These are phyloP conservation scores for Tephrocybe sp. DNA, from an alignment of 768 basidiomycete species.

Conservation along the genomic window DNA sequence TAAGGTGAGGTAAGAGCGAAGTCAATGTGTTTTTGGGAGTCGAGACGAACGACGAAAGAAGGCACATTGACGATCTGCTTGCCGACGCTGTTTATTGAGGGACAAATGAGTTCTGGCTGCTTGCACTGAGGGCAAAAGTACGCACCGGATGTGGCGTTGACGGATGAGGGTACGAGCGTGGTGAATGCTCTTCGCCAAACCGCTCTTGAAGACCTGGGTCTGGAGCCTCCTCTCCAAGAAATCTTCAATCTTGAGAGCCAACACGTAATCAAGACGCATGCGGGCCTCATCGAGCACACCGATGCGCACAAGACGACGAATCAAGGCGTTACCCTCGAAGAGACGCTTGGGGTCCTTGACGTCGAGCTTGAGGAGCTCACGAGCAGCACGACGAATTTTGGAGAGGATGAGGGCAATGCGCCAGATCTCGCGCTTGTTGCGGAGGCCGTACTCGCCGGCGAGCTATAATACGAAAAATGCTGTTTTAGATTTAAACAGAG, in stretches of 20 bases:
- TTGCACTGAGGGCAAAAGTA: conserved; percentile 8
- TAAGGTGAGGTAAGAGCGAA: conserved; percentile 96
- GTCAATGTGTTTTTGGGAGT: conserved; percentile 99
- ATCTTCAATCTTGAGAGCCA: conserved; percentile 98
- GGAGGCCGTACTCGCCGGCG: conserved; percentile 99
- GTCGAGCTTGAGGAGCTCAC: conserved; percentile 99
- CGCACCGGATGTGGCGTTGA: conserved; percentile 96
- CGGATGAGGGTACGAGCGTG: conserved; percentile 98
- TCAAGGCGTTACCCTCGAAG: conserved; percentile 98
- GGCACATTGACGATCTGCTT: conserved; percentile 99
- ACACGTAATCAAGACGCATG: conserved; percentile 99
- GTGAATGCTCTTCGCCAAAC: conserved; percentile 97
- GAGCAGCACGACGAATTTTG: conserved; percentile 99
- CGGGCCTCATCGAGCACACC: conserved; percentile 99
- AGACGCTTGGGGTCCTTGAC: conserved; percentile 99
- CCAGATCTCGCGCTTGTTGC: conserved; percentile 99
- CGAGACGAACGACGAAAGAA: conserved; percentile 97
- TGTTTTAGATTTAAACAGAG: not conserved
- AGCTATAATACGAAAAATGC: conserved; percentile 55
- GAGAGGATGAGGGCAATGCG: conserved; percentile 97
- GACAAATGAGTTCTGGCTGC: not conserved
- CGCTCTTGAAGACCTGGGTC: conserved; percentile 99
- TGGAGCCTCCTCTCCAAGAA: conserved; percentile 99
- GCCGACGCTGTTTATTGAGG: conserved; percentile 65
- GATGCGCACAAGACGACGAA: conserved; percentile 94